Evolutionary conservation across 441 rosid genomes (phyloP).

Genomic region (Populus hybrid): DNA sequence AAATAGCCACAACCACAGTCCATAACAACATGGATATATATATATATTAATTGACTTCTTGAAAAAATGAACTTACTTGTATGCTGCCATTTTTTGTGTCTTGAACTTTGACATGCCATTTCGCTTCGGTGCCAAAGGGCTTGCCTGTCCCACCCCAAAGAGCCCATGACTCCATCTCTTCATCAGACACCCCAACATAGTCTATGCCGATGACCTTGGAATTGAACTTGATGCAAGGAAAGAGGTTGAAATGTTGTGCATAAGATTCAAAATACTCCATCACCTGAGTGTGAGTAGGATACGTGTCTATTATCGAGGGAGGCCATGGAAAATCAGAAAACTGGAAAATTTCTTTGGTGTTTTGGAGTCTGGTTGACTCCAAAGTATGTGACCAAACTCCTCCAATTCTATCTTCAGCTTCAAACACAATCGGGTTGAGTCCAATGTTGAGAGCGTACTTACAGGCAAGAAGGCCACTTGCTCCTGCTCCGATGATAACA

Average conservation of each 20-base stretch:
- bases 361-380: slow-evolving; percentile 37
- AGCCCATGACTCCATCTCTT: slow-evolving; percentile 33
- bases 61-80: neutral
- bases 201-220: slow-evolving; percentile 29
- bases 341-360: slow-evolving; percentile 15
- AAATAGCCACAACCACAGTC: neutral
- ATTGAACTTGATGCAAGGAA: slow-evolving; percentile 26
- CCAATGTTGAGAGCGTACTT: slow-evolving; percentile 37
- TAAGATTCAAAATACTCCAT: slow-evolving; percentile 29
- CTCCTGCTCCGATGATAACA: slow-evolving; percentile 42
- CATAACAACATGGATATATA: neutral
- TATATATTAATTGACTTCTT: too few species aligned
- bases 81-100: slow-evolving; percentile 7
- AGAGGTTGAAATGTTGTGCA: slow-evolving; percentile 30
- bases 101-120: slow-evolving; percentile 31
- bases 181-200: slow-evolving; percentile 15
- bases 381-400: slow-evolving; percentile 39
- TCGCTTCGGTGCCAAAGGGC: slow-evolving; percentile 29
- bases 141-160: slow-evolving; percentile 35
- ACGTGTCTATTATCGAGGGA: slow-evolving; percentile 9
- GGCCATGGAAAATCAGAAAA: slow-evolving; percentile 56
- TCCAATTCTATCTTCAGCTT: slow-evolving; percentile 30
- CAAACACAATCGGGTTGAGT: slow-evolving; percentile 34
- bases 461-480: slow-evolving; percentile 46
- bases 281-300: slow-evolving; percentile 27